Conservation (phyloP, 2,329 filamentous ascomycete species). For the Colletotrichum sp. region DNA sequence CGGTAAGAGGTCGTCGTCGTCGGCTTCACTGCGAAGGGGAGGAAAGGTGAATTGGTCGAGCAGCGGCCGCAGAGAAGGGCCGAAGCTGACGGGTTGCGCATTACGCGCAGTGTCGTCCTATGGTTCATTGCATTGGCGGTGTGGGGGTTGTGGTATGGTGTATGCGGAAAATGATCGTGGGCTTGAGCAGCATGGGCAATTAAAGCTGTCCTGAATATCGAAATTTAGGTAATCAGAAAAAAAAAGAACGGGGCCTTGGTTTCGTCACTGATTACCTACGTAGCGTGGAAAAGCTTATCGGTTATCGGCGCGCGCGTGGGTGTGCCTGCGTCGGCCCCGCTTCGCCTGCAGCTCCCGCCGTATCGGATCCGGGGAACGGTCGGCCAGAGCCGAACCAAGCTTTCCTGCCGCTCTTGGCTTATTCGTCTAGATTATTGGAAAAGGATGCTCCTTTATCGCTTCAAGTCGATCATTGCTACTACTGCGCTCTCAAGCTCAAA, state of each 20-base stretch:
- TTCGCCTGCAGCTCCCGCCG: background rate
- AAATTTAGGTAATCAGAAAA: slow-evolving; percentile 5
- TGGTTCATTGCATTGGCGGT: slow-evolving; percentile 22
- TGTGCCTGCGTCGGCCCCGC: slow-evolving; percentile 2
- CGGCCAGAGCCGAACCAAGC: slow-evolving; percentile 10
- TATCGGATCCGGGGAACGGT: background rate
- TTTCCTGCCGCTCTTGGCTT: slow-evolving; percentile 4
- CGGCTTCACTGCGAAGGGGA: background rate
- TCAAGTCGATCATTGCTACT: background rate
- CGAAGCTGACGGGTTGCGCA: slow-evolving; percentile 16
- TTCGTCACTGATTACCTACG: slow-evolving; percentile 20
- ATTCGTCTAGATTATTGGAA: background rate
- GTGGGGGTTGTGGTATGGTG: background rate
- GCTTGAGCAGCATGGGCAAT: background rate
- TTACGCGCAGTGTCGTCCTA: slow-evolving; percentile 18
- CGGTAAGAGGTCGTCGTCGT: background rate
- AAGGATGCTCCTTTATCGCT: background rate
- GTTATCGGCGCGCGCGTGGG: background rate
- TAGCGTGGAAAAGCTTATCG: background rate
- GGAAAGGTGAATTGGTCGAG: background rate
- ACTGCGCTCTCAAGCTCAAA: background rate
- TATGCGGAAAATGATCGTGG: background rate
- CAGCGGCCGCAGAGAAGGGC: background rate
- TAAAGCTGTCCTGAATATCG: background rate
- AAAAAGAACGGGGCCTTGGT: background rate